Base-by-base conservation (phyloP, 2,329 filamentous ascomycete species). In the Sporothrix phasma region DNA sequence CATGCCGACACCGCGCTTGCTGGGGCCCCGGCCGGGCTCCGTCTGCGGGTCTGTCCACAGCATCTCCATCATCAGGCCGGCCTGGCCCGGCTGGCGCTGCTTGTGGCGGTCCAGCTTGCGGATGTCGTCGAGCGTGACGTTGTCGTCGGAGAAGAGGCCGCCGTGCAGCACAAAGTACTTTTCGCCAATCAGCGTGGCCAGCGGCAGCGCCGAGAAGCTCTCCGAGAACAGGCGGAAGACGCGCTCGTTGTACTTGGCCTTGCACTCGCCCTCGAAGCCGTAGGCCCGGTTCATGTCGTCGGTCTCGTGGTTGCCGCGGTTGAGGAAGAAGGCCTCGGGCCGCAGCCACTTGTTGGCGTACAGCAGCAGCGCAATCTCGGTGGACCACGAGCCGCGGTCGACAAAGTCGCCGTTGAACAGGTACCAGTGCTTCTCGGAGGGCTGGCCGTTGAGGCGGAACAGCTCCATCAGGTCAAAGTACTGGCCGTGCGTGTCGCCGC, bases 41-140 rank as follows among this genome's bases (percentile, higher is more conserved):
- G 89, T 83, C 75, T 99, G 94, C 2, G 94, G 94, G 73, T 99
- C 94, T 0, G 94, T 97, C 94, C 94, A 99, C 54, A 99, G 84
- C 94, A 99, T 99, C 77, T 99, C 94, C 94, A 99, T 99, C 94
- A 99, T 99, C 71, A 99, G 79, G 15, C 94, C 94, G 58, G 89
- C 79, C 75, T 99, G 94, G 37, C 94, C 94, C 2, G 94, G 64
- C 73, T 74, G 66, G 49, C 76, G 75, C 63, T 76, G 74, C 68
- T 78, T 76, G 65, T 77, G 75, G 61, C 76, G 76, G 67, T 77
- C 75, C 64, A 72, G 71, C 63, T 67, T 71, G 68, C 94, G 86
- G 69, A 99, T 95, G 73, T 99, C 93, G 69, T 97, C 90, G 61
- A 99, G 79, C 0, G 90, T 92, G 68, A 93, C 83, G 69, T 90